A percentile compares a stretch with the other conserved stretches of the same genome.
These are phyloP conservation scores for Amylocystis lapponica DNA, from an alignment of 768 basidiomycete species.

Conservation along the genomic window DNA sequence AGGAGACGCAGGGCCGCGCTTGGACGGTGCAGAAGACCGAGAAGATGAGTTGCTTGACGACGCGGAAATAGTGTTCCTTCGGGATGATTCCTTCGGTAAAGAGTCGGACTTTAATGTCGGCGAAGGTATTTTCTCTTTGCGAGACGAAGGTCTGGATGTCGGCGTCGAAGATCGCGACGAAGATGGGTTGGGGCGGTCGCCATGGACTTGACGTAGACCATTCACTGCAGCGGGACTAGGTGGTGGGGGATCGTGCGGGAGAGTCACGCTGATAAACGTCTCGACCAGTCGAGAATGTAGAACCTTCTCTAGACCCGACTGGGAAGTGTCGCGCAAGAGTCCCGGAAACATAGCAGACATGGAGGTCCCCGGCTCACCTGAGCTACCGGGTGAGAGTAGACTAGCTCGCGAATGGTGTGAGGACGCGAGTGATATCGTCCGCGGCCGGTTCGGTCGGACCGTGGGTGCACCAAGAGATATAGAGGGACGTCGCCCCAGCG, in stretches of 20 bases:
- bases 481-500: conserved; percentile 6
- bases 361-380: conserved; percentile 4
- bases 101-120: not conserved
- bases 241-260: conserved; percentile 22
- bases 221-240: not conserved
- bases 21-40: conserved; percentile 5
- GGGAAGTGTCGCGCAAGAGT: conserved; percentile 56
- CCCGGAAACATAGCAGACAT: conserved; percentile 20
- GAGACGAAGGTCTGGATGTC: not conserved
- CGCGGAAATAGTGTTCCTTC: conserved; percentile 4
- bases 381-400: not conserved
- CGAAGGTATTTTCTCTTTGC: not conserved
- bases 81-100: conserved; percentile 19
- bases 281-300: conserved; percentile 71
- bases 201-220: conserved; percentile 2
- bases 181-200: too few relatives aligned
- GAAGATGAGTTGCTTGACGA: conserved; percentile 2
- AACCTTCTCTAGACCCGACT: conserved; percentile 62
- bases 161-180: conserved; percentile 3
- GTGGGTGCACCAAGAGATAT: not conserved
- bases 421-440: conserved; percentile 51
- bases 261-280: conserved; percentile 61
- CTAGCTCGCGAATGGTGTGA: conserved; percentile 24
- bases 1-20: conserved; percentile 7
- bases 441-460: conserved; percentile 21